These are phyloP conservation scores for Phialophora macrospora DNA, from an alignment of 2,329 filamentous ascomycete species.

Conservation along the genomic window DNA sequence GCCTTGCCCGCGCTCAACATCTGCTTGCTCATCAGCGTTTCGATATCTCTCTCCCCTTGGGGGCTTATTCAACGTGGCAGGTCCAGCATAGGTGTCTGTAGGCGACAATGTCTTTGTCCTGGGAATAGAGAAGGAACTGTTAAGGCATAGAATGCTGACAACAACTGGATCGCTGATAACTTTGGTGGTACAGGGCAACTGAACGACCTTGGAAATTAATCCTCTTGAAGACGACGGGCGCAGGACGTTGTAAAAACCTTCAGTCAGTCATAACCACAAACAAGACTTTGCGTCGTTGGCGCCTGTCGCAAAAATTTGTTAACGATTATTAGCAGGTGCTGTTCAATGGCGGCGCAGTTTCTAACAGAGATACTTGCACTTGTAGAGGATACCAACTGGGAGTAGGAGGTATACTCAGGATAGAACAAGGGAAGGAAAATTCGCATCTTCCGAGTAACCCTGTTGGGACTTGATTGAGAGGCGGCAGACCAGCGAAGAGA, in stretches of 20 bases:
- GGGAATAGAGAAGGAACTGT: neutral
- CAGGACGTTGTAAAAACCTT: neutral
- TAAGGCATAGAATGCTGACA: neutral
- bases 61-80: neutral
- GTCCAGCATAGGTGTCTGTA: neutral
- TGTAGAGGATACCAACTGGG: neutral
- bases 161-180: neutral
- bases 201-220: neutral
- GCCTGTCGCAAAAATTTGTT: neutral
- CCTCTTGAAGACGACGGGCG: neutral
- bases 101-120: neutral
- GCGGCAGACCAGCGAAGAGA: neutral
- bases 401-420: neutral
- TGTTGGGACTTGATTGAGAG: neutral
- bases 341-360: neutral
- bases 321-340: neutral
- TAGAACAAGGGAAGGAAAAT: neutral
- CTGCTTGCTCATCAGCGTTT: neutral
- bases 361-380: neutral
- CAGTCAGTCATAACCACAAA: neutral
- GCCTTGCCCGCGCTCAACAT: neutral
- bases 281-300: neutral
- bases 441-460: neutral
- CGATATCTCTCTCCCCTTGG: neutral
- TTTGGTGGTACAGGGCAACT: neutral